Evolutionary conservation across 495 filamentous ascomycete species (phyloP).

Genomic region (Neohortaea acidophila): DNA sequence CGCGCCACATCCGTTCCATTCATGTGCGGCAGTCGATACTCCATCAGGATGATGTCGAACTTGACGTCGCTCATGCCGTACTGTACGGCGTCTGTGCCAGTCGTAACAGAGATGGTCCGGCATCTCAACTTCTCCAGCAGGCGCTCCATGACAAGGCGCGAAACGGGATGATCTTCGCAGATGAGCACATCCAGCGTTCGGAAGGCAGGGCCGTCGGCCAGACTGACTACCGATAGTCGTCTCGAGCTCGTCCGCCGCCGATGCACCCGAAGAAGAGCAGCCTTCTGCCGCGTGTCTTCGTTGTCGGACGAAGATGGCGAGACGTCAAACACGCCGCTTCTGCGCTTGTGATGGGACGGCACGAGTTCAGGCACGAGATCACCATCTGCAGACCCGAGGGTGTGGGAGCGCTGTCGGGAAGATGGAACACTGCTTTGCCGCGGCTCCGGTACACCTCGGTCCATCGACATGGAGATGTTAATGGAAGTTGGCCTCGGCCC

Average conservation of each 20-base stretch:
- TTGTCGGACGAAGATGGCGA: slow-evolving; percentile 97
- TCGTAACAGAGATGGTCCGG: slow-evolving; percentile 80
- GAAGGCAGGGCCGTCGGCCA: slow-evolving; percentile 71
- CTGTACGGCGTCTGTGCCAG: slow-evolving; percentile 77
- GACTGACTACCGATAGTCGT: slow-evolving; percentile 73
- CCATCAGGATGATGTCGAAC: slow-evolving; percentile 95
- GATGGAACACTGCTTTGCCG: slow-evolving; percentile 26
- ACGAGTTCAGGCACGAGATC: slow-evolving; percentile 59
- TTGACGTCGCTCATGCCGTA: slow-evolving; percentile 85
- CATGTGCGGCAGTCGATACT: slow-evolving; percentile 85
- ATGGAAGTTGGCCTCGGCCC: slow-evolving; percentile 34
- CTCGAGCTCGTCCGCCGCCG: slow-evolving; percentile 80
- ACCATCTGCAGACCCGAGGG: slow-evolving; percentile 85
- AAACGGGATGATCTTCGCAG: slow-evolving; percentile 97
- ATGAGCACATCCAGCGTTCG: slow-evolving; percentile 86
- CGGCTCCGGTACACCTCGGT: background rate
- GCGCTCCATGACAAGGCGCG: slow-evolving; percentile 90
- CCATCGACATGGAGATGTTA: slow-evolving; percentile 2
- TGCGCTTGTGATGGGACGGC: slow-evolving; percentile 68
- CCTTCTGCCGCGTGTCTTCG: slow-evolving; percentile 80
- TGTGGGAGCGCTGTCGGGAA: slow-evolving; percentile 69
- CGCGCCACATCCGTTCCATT: slow-evolving; percentile 89
- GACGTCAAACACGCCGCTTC: slow-evolving; percentile 89
- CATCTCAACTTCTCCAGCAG: slow-evolving; percentile 88
- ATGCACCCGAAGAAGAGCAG: slow-evolving; percentile 85